Evolutionary conservation across 208 protist genomes (phyloP), one percentile per base, ranked within the genome.

Genomic region (Leptomonas pyrrhocoris): DNA sequence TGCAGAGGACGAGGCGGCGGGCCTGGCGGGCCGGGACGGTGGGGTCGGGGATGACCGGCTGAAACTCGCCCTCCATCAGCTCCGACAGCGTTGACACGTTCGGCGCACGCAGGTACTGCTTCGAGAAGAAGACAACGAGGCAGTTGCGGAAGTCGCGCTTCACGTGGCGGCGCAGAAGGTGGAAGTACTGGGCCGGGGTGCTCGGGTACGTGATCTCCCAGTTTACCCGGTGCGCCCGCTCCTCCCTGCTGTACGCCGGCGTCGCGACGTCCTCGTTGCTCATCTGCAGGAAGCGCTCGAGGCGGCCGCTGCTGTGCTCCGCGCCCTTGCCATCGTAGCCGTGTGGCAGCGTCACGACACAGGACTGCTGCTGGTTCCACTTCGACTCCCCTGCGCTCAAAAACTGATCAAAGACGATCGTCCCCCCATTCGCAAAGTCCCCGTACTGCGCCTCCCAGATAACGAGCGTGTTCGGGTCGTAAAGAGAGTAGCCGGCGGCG

Each of bases 391-490:
- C 96, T 28, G 88, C 60, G 66, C 88, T 89, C 63, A 98, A 62
- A 73, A 97, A 98, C 89, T 99, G 98, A 80, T 99, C 98, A 70
- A 99, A 99, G 43, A 99, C 97, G 61, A 99, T 98, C 69, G 99
- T 94, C 13, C 96, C 98, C 55, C 95, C 94, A 86, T 99, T 99
- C 11, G 97, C 94, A 75, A 99, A 99, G 84, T 99, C 98, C 69
- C 98, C 98, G 81, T 99, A 99, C 86, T 99, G 98, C 36, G 97
- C 98, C 81, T 99, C 98, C 99, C 99, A 99, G 23, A 99, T 77
- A 27, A 99, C 92, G 21, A 99, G 85, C 13, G 90, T 69, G 36
- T 98, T 96, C 19, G 98, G 98, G 71, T 95, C 94, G 68, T 97
- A 89, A 18, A 99, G 66, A 15, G 95, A 94, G 79, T 98, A 98